Evolutionary conservation across 208 protist genomes (phyloP).

Genomic region (Acanthamoeba sp.): DNA sequence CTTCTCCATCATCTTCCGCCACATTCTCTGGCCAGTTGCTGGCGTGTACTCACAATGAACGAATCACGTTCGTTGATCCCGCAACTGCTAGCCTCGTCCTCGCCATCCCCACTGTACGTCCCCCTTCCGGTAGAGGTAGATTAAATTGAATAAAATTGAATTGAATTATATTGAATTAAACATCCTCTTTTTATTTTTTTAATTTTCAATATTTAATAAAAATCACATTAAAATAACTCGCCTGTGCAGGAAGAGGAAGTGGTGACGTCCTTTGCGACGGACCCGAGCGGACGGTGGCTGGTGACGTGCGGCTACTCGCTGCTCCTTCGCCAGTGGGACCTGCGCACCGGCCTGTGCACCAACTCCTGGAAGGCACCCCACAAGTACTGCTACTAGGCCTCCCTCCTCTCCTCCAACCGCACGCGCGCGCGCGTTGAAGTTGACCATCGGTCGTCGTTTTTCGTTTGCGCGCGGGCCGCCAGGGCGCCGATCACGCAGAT

Average conservation of each 20-base stretch:
- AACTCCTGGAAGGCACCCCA: slow-evolving; percentile 55
- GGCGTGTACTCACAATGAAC: slow-evolving; percentile 3
- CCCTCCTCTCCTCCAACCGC: neutral
- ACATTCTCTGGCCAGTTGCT: neutral
- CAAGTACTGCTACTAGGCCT: neutral
- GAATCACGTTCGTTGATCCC: slow-evolving; percentile 15
- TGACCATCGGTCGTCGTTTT: neutral
- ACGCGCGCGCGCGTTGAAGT: neutral
- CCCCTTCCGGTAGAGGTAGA: neutral
- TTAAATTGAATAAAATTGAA: too few species aligned
- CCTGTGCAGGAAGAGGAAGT: slow-evolving; percentile 3
- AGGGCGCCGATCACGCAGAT: slow-evolving; percentile 62
- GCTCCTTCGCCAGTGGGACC: slow-evolving; percentile 41
- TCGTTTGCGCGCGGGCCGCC: neutral
- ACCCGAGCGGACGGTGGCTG: slow-evolving; percentile 33
- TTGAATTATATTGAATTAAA: neutral
- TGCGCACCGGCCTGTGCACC: neutral
- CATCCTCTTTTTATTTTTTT: neutral
- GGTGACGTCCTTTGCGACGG: slow-evolving; percentile 7
- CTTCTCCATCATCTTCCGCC: neutral
- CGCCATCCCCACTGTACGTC: neutral
- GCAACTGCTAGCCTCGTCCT: neutral
- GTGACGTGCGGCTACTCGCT: slow-evolving; percentile 12
- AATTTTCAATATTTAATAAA: neutral
- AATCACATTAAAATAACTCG: neutral